Evolutionary conservation across 208 protist species (phyloP).

Genomic region (Crithidia brevicula): DNA sequence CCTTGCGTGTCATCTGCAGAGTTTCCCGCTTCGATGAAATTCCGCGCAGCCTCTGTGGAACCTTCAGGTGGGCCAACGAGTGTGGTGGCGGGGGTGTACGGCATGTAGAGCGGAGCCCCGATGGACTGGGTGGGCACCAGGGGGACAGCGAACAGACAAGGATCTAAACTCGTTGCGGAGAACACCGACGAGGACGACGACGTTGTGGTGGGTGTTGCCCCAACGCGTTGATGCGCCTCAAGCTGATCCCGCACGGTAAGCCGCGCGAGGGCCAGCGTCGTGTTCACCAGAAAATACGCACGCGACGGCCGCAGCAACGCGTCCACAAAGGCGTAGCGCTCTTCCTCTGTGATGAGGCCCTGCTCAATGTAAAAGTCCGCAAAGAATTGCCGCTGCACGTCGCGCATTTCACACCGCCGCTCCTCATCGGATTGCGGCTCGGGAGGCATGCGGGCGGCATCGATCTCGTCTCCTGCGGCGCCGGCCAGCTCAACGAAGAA

Average conservation of each 20-base stretch:
- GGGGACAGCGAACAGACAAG: conserved; percentile 45
- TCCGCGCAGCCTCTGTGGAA: background rate
- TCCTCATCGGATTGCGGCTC: conserved; percentile 48
- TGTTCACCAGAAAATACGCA: conserved; percentile 63
- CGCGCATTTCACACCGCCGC: conserved; percentile 54
- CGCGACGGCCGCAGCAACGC: conserved; percentile 55
- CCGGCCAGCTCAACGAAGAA: conserved; percentile 73
- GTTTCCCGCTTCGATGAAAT: background rate
- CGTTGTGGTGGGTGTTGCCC: background rate
- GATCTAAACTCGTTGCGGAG: conserved; percentile 29
- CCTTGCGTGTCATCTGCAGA: background rate
- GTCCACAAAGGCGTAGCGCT: conserved; percentile 58
- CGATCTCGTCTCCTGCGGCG: conserved; percentile 66
- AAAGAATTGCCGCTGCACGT: conserved; percentile 77
- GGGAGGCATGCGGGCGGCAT: conserved; percentile 30
- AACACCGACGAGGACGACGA: conserved; percentile 29
- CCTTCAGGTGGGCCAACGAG: background rate
- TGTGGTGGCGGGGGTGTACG: conserved; percentile 42
- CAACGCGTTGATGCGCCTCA: conserved; percentile 38
- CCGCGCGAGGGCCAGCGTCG: conserved; percentile 49
- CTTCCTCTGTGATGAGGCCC: conserved; percentile 37
- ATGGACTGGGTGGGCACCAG: conserved; percentile 49
- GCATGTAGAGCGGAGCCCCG: conserved; percentile 35
- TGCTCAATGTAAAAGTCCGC: conserved; percentile 78
- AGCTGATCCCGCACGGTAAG: conserved; percentile 70